Conservation (phyloP, 2,329 filamentous ascomycete genomes). For the Xylaria sp. region DNA sequence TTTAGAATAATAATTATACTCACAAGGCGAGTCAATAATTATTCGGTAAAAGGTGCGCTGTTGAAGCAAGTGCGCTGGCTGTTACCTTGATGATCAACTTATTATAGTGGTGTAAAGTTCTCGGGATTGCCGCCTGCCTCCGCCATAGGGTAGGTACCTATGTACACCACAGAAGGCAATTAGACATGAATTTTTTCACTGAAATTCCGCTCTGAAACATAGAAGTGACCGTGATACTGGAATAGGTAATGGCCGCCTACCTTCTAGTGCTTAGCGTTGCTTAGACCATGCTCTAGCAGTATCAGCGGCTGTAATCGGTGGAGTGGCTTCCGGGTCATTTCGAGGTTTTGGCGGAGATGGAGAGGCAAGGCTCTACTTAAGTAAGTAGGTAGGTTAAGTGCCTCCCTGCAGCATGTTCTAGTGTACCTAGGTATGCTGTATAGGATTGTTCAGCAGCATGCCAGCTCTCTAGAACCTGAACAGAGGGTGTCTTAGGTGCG, state of each 20-base stretch:
- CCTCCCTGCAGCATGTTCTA: too few species aligned
- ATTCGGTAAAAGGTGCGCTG: not conserved
- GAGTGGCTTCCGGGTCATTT: slow-evolving; percentile 6
- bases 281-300: slow-evolving; percentile 10
- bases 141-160: not conserved
- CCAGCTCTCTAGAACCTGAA: slow-evolving; percentile 3
- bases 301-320: slow-evolving; percentile 16
- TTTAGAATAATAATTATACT: not conserved
- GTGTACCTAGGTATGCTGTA: not conserved
- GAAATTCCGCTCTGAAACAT: slow-evolving; percentile 23
- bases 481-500: not conserved
- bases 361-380: slow-evolving; percentile 12
- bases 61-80: not conserved
- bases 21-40: not conserved
- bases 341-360: slow-evolving; percentile 5
- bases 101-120: slow-evolving; percentile 4
- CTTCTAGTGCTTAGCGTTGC: slow-evolving; percentile 18
- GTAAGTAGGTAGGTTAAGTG: too few species aligned
- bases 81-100: not conserved
- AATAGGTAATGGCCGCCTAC: slow-evolving; percentile 27
- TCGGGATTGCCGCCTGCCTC: slow-evolving; percentile 21
- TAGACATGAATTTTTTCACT: slow-evolving; percentile 27
- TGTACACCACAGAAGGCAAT: slow-evolving; percentile 10
- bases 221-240: slow-evolving; percentile 9
- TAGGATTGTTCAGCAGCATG: slow-evolving; percentile 19